Evolutionary conservation across 1,139 yeast species (phyloP), one percentile per base, ranked within the genome.

Genomic region (Debaryomyces fabryi): DNA sequence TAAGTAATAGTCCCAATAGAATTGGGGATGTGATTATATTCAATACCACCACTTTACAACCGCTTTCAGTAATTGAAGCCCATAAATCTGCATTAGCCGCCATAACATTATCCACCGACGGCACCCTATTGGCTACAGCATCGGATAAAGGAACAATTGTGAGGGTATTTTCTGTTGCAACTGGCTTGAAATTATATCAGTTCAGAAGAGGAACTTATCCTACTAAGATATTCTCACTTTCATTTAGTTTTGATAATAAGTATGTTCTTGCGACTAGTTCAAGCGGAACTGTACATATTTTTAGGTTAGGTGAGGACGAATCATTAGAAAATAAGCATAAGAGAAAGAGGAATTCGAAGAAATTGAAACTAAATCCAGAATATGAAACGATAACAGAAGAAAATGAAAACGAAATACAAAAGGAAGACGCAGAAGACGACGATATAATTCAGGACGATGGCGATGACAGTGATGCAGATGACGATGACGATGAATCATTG

Each of bases 141-240:
- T 88, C 97, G 15, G 96, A 90, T 56, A 91, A 91, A 63, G 99
- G 99, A 4, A 93, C 99, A 0, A 90, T 93, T 41, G 83, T 93
- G 1, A 74, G 99, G 49, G 89, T 93, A 1, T 93, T 93, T 60
- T 78, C 86, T n/a, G 90, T 90, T 1, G 87, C 86, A 24, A 81
- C 88, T 0, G 98, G 97, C 0, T 78, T 82, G 18, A 89, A 92
- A 60, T 69, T 92, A 45, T 90, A 83, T 62, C 98, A 93, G 65
- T 93, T 93, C 67, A 78, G 99, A 57, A 78, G 98, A 62, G 99
- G 99, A 1, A 88, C 97, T 1, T 92, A 92, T 63, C 96, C 96
- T 3, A 87, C 98, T 6, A 85, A 79, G 59, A 90, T 93, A n/a
- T 87, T 85, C 61, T 86, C 96, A 1, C 76, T 93, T 54, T 81